These are phyloP conservation scores for Strobilomyces dryophilus DNA, from an alignment of 768 basidiomycete species.

Conservation along the genomic window DNA sequence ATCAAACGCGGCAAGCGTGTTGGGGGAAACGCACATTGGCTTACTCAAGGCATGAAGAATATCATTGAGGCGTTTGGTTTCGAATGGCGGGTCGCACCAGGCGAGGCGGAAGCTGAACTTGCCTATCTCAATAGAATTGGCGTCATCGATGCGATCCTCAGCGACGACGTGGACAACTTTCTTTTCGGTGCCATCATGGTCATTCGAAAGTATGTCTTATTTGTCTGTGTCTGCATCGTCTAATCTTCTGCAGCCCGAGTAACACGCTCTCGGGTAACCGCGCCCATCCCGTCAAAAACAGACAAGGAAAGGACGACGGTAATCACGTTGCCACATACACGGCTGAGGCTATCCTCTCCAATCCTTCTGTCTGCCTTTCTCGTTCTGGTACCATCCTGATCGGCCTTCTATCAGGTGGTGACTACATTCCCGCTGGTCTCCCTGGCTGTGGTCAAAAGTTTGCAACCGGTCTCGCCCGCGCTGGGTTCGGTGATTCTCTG, in stretches of 20 bases:
- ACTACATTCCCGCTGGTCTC: constrained; percentile 76
- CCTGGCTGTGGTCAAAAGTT: constrained; percentile 64
- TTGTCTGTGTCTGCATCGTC: not conserved
- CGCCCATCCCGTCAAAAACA: constrained; percentile 56
- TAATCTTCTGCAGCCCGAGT: constrained; percentile 47
- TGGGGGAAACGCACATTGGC: constrained; percentile 55
- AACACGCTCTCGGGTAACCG: constrained; percentile 71
- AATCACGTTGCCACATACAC: constrained; percentile 52
- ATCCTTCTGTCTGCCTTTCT: constrained; percentile 49
- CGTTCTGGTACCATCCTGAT: constrained; percentile 73
- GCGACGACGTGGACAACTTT: constrained; percentile 93
- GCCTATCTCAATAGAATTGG: constrained; percentile 82
- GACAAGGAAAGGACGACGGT: constrained; percentile 68
- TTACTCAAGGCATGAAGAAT: constrained; percentile 71
- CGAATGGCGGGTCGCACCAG: constrained; percentile 80
- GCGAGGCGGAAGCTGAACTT: constrained; percentile 92
- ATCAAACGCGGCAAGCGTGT: constrained; percentile 77
- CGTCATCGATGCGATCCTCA: constrained; percentile 81
- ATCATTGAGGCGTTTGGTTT: constrained; percentile 80
- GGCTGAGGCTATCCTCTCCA: constrained; percentile 36
- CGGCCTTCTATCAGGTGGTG: constrained; percentile 83
- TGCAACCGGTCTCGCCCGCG: constrained; percentile 74
- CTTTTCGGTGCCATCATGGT: constrained; percentile 83
- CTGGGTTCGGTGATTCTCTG: constrained; percentile 74
- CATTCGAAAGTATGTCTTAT: constrained; percentile 66